A percentile compares a stretch with the other conserved stretches of the same genome.
Evolutionary conservation across 2,329 filamentous ascomycete species (phyloP).

Genomic region (Neospermospora avenae): DNA sequence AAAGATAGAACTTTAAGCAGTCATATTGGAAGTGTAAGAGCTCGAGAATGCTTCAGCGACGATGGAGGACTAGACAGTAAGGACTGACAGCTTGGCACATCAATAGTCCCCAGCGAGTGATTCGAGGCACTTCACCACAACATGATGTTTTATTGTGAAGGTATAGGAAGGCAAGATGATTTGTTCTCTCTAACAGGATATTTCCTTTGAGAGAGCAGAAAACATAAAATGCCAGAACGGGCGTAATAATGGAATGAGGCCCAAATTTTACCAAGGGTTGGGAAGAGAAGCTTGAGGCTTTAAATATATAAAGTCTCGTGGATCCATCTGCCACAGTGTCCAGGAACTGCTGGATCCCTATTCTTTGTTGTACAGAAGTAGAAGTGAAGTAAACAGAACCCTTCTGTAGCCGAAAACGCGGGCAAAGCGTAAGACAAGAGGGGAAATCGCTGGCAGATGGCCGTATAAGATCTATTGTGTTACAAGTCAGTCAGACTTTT

Average conservation of each 20-base stretch:
- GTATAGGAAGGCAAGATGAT: slow-evolving; percentile 12
- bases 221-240: background rate
- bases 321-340: background rate
- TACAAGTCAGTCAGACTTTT: slow-evolving; percentile 14
- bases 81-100: slow-evolving; percentile 20
- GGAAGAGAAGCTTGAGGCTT: background rate
- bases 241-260: background rate
- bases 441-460: background rate
- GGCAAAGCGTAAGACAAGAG: no score
- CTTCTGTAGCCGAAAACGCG: no score
- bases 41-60: background rate
- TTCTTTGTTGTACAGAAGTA: slow-evolving; percentile 1
- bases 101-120: slow-evolving; percentile 23
- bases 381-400: no score
- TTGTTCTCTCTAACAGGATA: slow-evolving; percentile 20
- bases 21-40: slow-evolving; percentile 23
- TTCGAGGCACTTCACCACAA: slow-evolving; percentile 26
- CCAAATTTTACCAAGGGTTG: background rate
- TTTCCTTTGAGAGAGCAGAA: background rate
- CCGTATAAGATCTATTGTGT: slow-evolving; percentile 10
- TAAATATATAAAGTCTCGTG: slow-evolving; percentile 1
- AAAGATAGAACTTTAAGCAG: slow-evolving; percentile 25
- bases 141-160: slow-evolving; percentile 23
- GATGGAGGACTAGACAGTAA: slow-evolving; percentile 7
- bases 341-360: background rate